Conservation (phyloP, 2,329 filamentous ascomycete species). For the Monosporascus cannonballus region DNA sequence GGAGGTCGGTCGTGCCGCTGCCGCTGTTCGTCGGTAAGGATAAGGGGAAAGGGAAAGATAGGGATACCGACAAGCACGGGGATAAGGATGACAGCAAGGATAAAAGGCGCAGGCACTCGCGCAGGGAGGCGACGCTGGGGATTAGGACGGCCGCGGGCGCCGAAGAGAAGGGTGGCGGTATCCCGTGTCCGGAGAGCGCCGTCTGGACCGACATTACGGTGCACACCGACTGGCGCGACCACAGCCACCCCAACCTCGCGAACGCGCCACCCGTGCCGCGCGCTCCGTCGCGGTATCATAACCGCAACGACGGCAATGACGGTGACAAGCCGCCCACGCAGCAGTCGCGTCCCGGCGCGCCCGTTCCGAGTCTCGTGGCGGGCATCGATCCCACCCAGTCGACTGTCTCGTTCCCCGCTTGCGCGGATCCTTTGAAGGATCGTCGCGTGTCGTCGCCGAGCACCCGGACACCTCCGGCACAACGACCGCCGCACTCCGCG, state of each 20-base stretch:
- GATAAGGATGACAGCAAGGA: neutral
- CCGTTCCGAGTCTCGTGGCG: neutral
- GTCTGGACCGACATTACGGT: conserved; percentile 20
- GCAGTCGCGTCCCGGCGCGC: neutral
- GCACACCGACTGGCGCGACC: conserved; percentile 8
- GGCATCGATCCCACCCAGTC: neutral
- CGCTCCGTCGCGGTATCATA: conserved; percentile 11
- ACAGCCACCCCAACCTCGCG: neutral
- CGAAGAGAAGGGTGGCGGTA: too few relatives aligned
- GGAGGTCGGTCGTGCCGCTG: conserved; percentile 13
- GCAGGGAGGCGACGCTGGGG: neutral
- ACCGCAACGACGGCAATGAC: neutral
- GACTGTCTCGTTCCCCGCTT: conserved; percentile 1
- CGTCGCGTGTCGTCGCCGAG: too few relatives aligned
- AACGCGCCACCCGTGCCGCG: conserved; percentile 14
- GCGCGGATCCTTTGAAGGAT: neutral
- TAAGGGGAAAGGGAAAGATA: neutral
- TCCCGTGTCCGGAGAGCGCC: neutral
- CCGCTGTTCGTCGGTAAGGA: conserved; percentile 6
- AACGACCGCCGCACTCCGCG: too few relatives aligned
- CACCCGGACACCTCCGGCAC: too few relatives aligned
- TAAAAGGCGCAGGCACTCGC: too few relatives aligned
- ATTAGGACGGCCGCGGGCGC: neutral
- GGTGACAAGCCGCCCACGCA: neutral
- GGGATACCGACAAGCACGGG: conserved; percentile 5